phyloP scores from a whole-genome alignment of 495 filamentous ascomycete genomes.

The Penicillium macrosclerotiorum region DNA sequence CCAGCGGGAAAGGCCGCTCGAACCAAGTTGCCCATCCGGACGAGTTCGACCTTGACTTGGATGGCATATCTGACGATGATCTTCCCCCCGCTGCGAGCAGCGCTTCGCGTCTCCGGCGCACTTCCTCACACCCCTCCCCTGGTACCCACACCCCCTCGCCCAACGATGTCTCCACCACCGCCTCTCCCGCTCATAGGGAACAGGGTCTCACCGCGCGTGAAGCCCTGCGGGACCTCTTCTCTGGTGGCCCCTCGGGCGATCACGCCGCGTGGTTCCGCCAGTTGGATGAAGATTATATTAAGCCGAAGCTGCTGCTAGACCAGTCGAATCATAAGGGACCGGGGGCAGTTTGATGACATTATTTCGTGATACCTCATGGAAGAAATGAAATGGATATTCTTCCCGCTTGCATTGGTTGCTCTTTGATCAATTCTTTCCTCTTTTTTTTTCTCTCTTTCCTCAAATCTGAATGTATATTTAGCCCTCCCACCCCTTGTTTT shows the following conservation, averaged over 20 bases:
- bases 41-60: conserved; percentile 44
- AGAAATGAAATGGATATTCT: background rate
- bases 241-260: conserved; percentile 73
- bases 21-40: conserved; percentile 58
- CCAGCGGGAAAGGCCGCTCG: conserved; percentile 56
- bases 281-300: conserved; percentile 94
- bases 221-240: conserved; percentile 70
- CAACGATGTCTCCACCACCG: conserved; percentile 19
- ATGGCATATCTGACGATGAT: conserved; percentile 48
- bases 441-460: no score
- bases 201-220: conserved; percentile 51
- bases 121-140: conserved; percentile 49
- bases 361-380: conserved; percentile 10
- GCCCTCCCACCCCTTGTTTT: no score
- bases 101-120: conserved; percentile 49
- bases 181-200: conserved; percentile 32
- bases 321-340: conserved; percentile 53
- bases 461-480: conserved; percentile 29
- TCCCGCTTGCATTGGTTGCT: conserved; percentile 13
- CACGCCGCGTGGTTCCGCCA: conserved; percentile 90
- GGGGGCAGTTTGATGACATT: conserved; percentile 39
- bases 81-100: conserved; percentile 46
- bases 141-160: conserved; percentile 18
- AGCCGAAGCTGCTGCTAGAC: conserved; percentile 87
- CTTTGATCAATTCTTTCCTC: no score